Evolutionary conservation across 257 asterid genomes (phyloP).

Genomic region (Solanum habrochaites): DNA sequence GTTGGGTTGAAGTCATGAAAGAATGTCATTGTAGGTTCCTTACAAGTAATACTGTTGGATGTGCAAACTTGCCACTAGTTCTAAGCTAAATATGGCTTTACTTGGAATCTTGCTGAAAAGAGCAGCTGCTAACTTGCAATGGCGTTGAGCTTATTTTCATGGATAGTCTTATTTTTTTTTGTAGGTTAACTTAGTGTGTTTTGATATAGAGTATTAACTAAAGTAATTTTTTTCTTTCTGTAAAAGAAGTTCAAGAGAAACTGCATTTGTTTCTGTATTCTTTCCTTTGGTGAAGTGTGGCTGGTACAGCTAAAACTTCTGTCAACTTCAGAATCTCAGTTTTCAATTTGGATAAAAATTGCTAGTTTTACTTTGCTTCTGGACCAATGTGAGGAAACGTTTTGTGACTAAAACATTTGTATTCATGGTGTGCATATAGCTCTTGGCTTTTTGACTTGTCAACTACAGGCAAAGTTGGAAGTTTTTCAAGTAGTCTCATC

Average conservation of each 20-base stretch:
- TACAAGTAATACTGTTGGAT: conserved; percentile 21
- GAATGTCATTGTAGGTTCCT: conserved; percentile 33
- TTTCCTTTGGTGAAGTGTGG: neutral
- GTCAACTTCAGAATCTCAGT: neutral
- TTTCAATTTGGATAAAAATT: neutral
- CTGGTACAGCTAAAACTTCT: neutral
- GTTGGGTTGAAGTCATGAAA: conserved; percentile 22
- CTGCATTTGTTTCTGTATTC: neutral
- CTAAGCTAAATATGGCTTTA: conserved; percentile 1
- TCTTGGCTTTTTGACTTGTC: neutral
- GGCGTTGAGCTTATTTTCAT: conserved; percentile 14
- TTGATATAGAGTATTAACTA: neutral
- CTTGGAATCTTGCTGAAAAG: neutral
- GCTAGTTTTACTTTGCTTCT: neutral
- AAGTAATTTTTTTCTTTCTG: neutral
- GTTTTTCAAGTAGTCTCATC: neutral
- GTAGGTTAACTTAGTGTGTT: conserved; percentile 21
- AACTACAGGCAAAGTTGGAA: neutral
- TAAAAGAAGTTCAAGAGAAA: conserved; percentile 4
- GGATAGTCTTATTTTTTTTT: conserved; percentile 6
- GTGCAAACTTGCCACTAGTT: conserved; percentile 4
- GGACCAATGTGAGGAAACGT: neutral
- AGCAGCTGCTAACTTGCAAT: conserved; percentile 34
- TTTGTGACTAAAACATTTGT: neutral
- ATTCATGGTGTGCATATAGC: neutral